A percentile compares a stretch with the other conserved stretches of the same genome.
Conservation (phyloP, 2,329 filamentous ascomycete species). For the Balansia obtecta region DNA sequence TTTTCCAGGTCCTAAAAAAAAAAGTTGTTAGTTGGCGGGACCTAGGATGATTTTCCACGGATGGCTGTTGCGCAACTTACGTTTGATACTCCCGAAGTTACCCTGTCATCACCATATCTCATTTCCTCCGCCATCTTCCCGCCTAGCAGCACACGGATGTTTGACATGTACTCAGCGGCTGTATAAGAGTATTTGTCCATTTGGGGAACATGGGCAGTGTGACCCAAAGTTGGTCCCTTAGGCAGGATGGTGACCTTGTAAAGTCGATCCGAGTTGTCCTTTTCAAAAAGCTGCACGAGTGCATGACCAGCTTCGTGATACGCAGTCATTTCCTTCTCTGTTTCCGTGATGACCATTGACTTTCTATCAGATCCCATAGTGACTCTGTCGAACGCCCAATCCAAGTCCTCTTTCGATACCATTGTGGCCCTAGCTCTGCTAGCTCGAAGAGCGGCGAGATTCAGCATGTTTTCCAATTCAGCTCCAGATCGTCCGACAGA, state of each 20-base stretch:
- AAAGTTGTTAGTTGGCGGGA: slow-evolving; percentile 14
- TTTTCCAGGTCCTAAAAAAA: slow-evolving; percentile 60
- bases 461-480: slow-evolving; percentile 92
- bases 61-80: slow-evolving; percentile 35
- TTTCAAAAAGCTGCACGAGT: slow-evolving; percentile 71
- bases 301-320: slow-evolving; percentile 96
- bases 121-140: slow-evolving; percentile 87
- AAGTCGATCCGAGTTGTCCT: slow-evolving; percentile 58
- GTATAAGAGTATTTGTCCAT: slow-evolving; percentile 86
- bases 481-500: slow-evolving; percentile 90
- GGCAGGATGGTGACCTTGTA: slow-evolving; percentile 98
- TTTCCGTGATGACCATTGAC: slow-evolving; percentile 78
- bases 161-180: slow-evolving; percentile 70
- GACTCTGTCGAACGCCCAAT: slow-evolving; percentile 97
- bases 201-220: slow-evolving; percentile 78
- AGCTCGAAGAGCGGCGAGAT: slow-evolving; percentile 90
- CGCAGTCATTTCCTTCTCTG: slow-evolving; percentile 92
- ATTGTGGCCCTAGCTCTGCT: slow-evolving; percentile 69
- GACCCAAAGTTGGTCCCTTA: slow-evolving; percentile 71
- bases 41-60: neutral
- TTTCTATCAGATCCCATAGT: slow-evolving; percentile 91
- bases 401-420: slow-evolving; percentile 70
- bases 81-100: slow-evolving; percentile 75
- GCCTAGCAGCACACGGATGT: slow-evolving; percentile 70
- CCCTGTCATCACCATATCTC: slow-evolving; percentile 79